phyloP scores from a whole-genome alignment of 768 basidiomycete species.

The Myochromella boudieri region DNA sequence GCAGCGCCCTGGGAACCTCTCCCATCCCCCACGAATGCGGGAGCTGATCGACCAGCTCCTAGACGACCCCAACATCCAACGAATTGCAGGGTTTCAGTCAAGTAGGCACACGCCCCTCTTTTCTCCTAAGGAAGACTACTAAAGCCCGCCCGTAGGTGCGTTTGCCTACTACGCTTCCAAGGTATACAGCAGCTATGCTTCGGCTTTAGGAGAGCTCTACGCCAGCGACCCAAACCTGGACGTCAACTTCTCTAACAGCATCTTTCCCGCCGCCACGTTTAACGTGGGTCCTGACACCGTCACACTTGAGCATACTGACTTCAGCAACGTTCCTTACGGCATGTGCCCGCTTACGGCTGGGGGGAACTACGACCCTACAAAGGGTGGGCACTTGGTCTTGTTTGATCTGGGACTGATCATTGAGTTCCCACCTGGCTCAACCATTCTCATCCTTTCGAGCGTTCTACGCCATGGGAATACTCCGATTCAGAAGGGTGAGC shows the following conservation, averaged over 20 bases:
- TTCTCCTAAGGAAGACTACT: no score
- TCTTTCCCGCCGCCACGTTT: no score
- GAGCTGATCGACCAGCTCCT: background rate
- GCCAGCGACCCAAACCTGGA: no score
- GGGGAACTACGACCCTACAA: background rate
- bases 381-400: background rate
- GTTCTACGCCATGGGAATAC: background rate
- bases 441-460: background rate
- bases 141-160: no score
- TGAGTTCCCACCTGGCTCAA: no score
- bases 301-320: no score
- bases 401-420: background rate
- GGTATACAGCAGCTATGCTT: no score
- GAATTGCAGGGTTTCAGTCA: conserved; percentile 15
- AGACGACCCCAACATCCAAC: background rate
- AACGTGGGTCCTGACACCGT: no score
- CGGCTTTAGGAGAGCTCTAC: no score
- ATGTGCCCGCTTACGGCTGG: background rate
- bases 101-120: no score
- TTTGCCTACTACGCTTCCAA: no score
- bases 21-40: background rate
- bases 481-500: background rate
- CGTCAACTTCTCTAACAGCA: no score
- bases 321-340: background rate
- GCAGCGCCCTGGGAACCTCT: background rate